These are phyloP conservation scores for Macrophomina phaseolina DNA, from an alignment of 2,329 filamentous ascomycete species.

Conservation along the genomic window DNA sequence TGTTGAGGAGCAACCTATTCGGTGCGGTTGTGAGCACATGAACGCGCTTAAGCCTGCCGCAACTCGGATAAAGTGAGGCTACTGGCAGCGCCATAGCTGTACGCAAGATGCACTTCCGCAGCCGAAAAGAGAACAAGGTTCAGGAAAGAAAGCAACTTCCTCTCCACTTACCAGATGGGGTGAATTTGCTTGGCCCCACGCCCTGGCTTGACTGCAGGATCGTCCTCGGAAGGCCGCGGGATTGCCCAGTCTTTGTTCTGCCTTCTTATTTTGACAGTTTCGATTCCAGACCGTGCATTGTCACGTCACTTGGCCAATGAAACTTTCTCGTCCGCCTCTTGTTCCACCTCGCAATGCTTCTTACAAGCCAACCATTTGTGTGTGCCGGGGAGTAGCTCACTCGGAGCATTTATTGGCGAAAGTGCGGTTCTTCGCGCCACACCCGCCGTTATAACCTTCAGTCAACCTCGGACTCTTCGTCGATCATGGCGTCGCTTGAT, in stretches of 20 bases:
- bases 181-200: not conserved
- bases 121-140: not conserved
- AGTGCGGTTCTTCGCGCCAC: not conserved
- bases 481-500: not conserved
- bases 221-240: not conserved
- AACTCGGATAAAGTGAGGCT: no score
- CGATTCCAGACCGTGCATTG: no score
- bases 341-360: no score
- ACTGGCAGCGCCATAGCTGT: not conserved
- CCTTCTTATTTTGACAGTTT: no score
- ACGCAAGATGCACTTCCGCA: not conserved
- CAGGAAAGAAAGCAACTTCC: not conserved
- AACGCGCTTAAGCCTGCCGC: no score
- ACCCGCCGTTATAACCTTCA: not conserved
- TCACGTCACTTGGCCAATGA: not conserved
- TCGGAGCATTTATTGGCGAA: not conserved
- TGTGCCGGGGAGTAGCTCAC: not conserved
- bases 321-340: not conserved
- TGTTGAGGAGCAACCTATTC: no score
- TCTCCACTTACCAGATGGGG: not conserved
- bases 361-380: no score
- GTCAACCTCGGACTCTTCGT: not conserved
- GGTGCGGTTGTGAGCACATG: no score
- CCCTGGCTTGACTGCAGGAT: not conserved
- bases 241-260: not conserved